Conservation (phyloP, 208 protist species). For the Trypanosoma scelopori region DNA sequence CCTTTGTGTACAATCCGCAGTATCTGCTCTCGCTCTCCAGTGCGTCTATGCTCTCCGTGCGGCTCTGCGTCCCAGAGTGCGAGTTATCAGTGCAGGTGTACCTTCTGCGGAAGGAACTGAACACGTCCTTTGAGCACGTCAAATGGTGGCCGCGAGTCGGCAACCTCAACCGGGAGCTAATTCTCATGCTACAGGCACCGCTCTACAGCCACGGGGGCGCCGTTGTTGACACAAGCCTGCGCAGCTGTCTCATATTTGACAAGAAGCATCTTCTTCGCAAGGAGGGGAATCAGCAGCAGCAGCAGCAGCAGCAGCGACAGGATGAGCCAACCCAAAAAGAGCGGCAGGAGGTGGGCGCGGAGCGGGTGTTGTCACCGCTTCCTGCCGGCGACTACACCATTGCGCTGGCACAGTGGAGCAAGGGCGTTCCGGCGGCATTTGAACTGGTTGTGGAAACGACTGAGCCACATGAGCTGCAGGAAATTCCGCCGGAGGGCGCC, state of each 20-base stretch:
- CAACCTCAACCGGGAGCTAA: conserved; percentile 36
- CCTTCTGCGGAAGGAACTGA: conserved; percentile 20
- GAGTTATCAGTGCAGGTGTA: conserved; percentile 25
- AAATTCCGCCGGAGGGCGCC: conserved; percentile 33
- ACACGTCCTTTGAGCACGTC: conserved; percentile 8
- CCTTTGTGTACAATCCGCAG: conserved; percentile 74
- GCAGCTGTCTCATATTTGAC: conserved; percentile 55
- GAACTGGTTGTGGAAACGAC: conserved; percentile 68
- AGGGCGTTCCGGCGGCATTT: conserved; percentile 55
- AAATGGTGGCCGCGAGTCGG: conserved; percentile 44
- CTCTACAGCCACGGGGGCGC: conserved; percentile 63
- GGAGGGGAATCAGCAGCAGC: conserved; percentile 5
- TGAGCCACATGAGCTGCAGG: conserved; percentile 46
- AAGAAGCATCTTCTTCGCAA: conserved; percentile 48
- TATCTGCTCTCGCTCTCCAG: conserved; percentile 52
- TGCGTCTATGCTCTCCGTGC: conserved; percentile 55
- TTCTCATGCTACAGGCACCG: conserved; percentile 50
- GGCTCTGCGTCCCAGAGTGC: conserved; percentile 21
- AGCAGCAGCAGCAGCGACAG: not conserved
- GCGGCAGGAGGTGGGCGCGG: not conserved
- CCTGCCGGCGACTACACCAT: conserved; percentile 75
- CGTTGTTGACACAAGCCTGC: conserved; percentile 66
- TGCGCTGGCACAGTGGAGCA: conserved; percentile 58
- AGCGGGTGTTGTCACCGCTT: conserved; percentile 33
- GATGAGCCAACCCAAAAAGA: not conserved